These are phyloP conservation scores for Globisporangium middletonii DNA, from an alignment of 352 stramenopile genomes.

Conservation along the genomic window DNA sequence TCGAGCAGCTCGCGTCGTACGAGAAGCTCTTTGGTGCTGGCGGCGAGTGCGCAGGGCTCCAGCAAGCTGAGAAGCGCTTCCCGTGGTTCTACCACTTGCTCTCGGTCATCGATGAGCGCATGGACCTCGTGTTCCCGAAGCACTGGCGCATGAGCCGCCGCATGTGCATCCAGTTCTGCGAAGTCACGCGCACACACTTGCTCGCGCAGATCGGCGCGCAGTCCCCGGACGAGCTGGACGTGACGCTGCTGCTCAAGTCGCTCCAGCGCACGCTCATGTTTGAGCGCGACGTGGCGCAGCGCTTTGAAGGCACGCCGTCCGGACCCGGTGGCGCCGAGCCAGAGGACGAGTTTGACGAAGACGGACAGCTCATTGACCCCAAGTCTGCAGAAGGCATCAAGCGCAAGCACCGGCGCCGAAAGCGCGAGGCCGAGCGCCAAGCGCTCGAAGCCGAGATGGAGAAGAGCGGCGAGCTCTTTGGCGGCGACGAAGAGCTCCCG, in stretches of 20 bases:
- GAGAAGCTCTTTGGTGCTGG: conserved; percentile 56
- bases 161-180: conserved; percentile 92
- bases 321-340: conserved; percentile 33
- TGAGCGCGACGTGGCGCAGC: conserved; percentile 60
- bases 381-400: conserved; percentile 73
- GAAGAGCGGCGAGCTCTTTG: conserved; percentile 41
- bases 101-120: conserved; percentile 65
- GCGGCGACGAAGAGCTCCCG: conserved; percentile 42
- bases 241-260: conserved; percentile 62
- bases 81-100: conserved; percentile 81
- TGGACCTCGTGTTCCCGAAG: conserved; percentile 92
- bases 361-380: conserved; percentile 65
- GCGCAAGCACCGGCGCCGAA: conserved; percentile 67
- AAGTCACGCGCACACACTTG: conserved; percentile 72
- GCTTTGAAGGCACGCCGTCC: conserved; percentile 48
- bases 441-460: conserved; percentile 58
- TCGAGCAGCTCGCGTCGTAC: conserved; percentile 57
- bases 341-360: conserved; percentile 64
- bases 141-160: conserved; percentile 95
- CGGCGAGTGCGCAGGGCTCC: conserved; percentile 43
- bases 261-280: conserved; percentile 77
- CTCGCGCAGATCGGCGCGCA: conserved; percentile 57
- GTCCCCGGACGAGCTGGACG: conserved; percentile 70
- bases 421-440: conserved; percentile 61
- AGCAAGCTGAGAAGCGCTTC: conserved; percentile 66